These are phyloP conservation scores for Phialocephala subalpina DNA, from an alignment of 2,329 filamentous ascomycete genomes.

Conservation along the genomic window DNA sequence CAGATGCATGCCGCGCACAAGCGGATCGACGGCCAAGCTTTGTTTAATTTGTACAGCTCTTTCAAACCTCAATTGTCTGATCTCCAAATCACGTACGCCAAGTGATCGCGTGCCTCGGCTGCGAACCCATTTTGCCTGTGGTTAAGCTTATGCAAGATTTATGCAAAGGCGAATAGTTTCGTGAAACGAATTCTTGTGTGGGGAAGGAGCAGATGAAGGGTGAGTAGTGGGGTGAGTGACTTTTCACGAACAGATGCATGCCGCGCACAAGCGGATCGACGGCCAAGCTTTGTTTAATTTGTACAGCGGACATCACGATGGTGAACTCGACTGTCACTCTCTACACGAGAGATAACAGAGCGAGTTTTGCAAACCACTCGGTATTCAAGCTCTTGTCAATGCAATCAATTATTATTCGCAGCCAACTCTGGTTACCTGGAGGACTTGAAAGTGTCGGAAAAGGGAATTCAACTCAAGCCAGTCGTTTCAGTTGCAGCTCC, in stretches of 20 bases:
- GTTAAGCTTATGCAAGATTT: conserved; percentile 7
- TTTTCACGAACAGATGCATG: neutral
- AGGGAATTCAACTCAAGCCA: no score
- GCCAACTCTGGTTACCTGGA: no score
- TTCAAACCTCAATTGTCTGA: conserved; percentile 17
- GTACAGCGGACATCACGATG: neutral
- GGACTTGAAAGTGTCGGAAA: no score
- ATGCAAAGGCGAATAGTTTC: neutral
- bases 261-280: neutral
- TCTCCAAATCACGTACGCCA: neutral
- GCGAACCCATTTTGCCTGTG: conserved; percentile 1
- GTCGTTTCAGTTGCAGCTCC: no score
- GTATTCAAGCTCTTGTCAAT: no score
- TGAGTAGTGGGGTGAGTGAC: neutral
- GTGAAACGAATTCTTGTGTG: neutral
- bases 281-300: conserved; percentile 8
- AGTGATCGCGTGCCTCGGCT: neutral
- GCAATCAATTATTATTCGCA: no score
- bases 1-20: neutral
- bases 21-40: conserved; percentile 2
- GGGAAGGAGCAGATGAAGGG: neutral
- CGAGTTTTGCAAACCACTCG: no score
- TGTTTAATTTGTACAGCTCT: conserved; percentile 5
- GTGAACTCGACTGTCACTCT: neutral
- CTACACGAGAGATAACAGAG: neutral